Evolutionary conservation across 768 basidiomycete genomes (phyloP).

Genomic region (Lactifluus hygrophoroides): DNA sequence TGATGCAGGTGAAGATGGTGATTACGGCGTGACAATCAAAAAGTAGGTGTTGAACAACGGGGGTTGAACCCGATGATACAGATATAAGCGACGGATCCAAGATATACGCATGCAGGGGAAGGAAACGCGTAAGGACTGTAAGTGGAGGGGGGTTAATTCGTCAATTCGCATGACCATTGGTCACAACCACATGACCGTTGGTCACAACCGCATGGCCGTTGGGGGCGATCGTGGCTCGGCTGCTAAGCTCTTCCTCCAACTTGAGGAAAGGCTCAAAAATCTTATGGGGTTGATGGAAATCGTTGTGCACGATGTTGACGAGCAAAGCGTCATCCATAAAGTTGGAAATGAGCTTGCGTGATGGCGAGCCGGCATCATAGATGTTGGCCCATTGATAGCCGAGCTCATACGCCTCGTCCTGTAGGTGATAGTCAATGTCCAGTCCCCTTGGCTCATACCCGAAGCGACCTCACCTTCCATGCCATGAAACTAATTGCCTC

Average conservation of each 20-base stretch:
- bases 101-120: constrained; percentile 3
- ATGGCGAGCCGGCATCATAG: constrained; percentile 69
- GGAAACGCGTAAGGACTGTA: constrained; percentile 17
- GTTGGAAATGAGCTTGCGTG: constrained; percentile 65
- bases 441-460: background rate
- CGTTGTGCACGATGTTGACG: constrained; percentile 95
- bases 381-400: constrained; percentile 86
- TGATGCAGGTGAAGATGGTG: constrained; percentile 26
- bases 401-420: constrained; percentile 94
- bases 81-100: background rate
- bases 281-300: constrained; percentile 76
- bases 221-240: constrained; percentile 23
- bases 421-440: background rate
- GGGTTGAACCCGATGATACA: constrained; percentile 19
- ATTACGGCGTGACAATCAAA: constrained; percentile 19
- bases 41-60: constrained; percentile 18
- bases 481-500: constrained; percentile 98
- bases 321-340: constrained; percentile 78
- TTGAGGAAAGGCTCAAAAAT: constrained; percentile 86
- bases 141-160: background rate
- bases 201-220: constrained; percentile 9
- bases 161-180: constrained; percentile 23
- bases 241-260: constrained; percentile 54
- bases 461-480: constrained; percentile 63
- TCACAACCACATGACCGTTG: constrained; percentile 18